Evolutionary conservation across 441 rosid genomes (phyloP).

Genomic region (Codiaeum variegatum): DNA sequence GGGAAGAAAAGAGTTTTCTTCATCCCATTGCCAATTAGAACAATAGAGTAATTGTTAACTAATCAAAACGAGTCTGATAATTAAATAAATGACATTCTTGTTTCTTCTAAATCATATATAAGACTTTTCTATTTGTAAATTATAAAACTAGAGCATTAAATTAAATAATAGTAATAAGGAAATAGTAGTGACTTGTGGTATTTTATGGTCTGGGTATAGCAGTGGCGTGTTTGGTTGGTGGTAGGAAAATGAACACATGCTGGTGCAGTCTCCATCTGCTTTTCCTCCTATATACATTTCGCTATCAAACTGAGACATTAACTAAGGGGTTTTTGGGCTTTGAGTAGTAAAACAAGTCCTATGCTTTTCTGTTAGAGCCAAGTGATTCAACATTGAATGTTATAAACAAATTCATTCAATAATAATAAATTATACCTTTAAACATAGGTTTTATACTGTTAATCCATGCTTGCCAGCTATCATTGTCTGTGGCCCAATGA

Average conservation of each 20-base stretch:
- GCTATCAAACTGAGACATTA: background rate
- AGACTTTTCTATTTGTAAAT: too few species aligned
- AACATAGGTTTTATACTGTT: conserved; percentile 69
- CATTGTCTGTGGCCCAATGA: conserved; percentile 82
- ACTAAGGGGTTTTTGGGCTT: background rate
- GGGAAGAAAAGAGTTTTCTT: too few species aligned
- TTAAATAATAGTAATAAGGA: too few species aligned
- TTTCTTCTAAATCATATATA: too few species aligned
- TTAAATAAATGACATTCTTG: too few species aligned
- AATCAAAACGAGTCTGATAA: too few species aligned
- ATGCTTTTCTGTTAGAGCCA: background rate
- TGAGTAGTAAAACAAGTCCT: background rate
- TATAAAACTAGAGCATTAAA: too few species aligned
- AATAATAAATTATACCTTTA: conserved; percentile 51
- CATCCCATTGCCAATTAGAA: too few species aligned
- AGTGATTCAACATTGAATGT: background rate
- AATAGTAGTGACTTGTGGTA: conserved; percentile 20
- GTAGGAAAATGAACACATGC: conserved; percentile 18
- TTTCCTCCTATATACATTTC: too few species aligned
- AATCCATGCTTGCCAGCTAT: conserved; percentile 82
- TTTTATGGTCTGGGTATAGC: conserved; percentile 28
- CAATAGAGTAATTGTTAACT: too few species aligned
- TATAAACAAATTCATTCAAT: background rate
- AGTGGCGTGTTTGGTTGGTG: conserved; percentile 30
- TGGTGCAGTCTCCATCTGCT: conserved; percentile 22